Base-by-base conservation (phyloP, 1,139 yeast species). In the Geotrichum klebahnii region DNA sequence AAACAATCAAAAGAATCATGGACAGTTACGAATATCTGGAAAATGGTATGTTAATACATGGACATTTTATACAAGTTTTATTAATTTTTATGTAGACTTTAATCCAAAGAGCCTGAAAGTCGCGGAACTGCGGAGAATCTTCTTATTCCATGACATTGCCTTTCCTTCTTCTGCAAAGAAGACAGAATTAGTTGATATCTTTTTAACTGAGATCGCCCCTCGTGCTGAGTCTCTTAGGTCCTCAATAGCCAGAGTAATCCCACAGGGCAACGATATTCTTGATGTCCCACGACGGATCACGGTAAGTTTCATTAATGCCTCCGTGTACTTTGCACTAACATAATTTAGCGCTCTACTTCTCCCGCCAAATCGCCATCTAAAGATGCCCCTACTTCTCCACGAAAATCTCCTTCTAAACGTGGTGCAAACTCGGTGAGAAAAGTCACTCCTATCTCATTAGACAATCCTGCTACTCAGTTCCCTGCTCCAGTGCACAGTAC, bases 101-200 rank as follows among this genome's bases (percentile, higher is more conserved):
- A 82, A 86, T 61, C 81, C 88, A 10, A 70, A 72, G 38, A 67
- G 76, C 34, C 68, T 84, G 56, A 82, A 80, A 40, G 79, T 82
- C 33, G 77, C 86, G 5, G 79, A 83, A 53, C 71, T 88, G 60
- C 74, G 92, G 57, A 75, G 79, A 34, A 72, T 85, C 35, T 71
- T 88, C 52, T 67, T 73, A 29, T 79, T 77, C 49, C 76, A 85
- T 62, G 72, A 75, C n/a, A 72, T 87, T 20, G 67, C 67, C 8
- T 81, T 73, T 61, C 75, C 83, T 0, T 72, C 84, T 3, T 73
- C 77, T 46, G 80, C 86, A 8, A 83, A 80, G 61, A 88, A 88
- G 65, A 67, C 77, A 3, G 79, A 77, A 9, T 70, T 85, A 52
- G 67, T 86, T 6, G 70, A 69, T 16, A 62, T 83, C 5, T 85